phyloP scores from a whole-genome alignment of 1,284 basidiomycete genomes.

The Rhizoctonia solani region DNA sequence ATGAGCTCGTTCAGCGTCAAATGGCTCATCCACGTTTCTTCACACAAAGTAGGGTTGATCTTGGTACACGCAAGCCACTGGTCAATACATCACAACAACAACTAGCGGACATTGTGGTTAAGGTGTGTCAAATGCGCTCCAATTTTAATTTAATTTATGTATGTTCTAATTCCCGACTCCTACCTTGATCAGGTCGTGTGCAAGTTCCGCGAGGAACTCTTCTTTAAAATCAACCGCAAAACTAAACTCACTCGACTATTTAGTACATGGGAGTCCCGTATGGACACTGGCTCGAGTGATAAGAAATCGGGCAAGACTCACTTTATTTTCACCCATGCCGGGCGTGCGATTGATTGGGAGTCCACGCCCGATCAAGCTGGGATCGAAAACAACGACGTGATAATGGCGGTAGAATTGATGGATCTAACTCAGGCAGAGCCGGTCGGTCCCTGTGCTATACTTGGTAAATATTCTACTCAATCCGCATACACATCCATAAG shows the following conservation, averaged over 20 bases:
- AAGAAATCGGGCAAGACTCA: constrained; percentile 41
- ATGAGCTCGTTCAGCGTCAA: constrained; percentile 30
- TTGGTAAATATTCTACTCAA: constrained; percentile 5
- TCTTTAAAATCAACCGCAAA: constrained; percentile 86
- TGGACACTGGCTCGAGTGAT: constrained; percentile 57
- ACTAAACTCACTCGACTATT: constrained; percentile 78
- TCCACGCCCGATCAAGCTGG: constrained; percentile 81
- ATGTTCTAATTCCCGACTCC: neutral
- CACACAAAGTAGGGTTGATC: neutral
- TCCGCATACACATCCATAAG: constrained; percentile 20
- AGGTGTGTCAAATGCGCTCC: neutral
- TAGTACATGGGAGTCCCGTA: constrained; percentile 82
- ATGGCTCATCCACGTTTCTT: constrained; percentile 4
- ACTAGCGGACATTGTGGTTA: constrained; percentile 30
- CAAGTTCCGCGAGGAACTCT: constrained; percentile 81
- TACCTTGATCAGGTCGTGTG: constrained; percentile 77
- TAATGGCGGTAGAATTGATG: constrained; percentile 83
- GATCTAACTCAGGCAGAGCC: constrained; percentile 65
- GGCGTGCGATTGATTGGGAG: constrained; percentile 70
- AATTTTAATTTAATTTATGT: neutral
- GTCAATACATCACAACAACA: constrained; percentile 30
- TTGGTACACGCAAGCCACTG: constrained; percentile 29
- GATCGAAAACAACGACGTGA: constrained; percentile 82
- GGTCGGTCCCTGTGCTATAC: constrained; percentile 15
- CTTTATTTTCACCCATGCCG: constrained; percentile 80